Conservation (phyloP, 768 basidiomycete species). For the Kockovaella imperatae region DNA sequence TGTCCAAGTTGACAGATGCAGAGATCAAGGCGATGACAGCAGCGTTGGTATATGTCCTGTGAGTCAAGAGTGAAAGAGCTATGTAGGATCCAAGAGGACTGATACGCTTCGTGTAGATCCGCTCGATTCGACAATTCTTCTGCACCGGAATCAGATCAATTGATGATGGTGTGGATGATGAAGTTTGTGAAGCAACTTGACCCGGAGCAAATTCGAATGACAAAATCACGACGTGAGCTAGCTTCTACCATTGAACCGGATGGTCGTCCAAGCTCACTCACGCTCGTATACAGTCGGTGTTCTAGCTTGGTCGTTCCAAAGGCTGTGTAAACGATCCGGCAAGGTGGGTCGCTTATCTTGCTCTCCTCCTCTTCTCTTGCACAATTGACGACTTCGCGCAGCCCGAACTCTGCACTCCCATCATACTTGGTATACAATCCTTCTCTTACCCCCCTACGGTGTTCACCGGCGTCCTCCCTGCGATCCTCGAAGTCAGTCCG, state of each 20-base stretch:
- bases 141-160: background rate
- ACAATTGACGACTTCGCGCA: background rate
- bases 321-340: constrained; percentile 15
- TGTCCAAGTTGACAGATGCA: no score
- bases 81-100: background rate
- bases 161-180: background rate
- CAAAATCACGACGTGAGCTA: no score
- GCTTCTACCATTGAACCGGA: no score
- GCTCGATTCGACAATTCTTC: background rate
- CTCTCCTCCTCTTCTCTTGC: background rate
- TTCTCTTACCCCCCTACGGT: background rate
- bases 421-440: constrained; percentile 7
- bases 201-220: background rate
- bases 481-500: constrained; percentile 29
- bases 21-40: no score
- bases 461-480: constrained; percentile 21
- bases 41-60: constrained; percentile 28
- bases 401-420: constrained; percentile 10
- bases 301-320: constrained; percentile 10
- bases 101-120: background rate
- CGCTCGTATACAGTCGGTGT: background rate
- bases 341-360: constrained; percentile 15
- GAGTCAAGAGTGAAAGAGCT: constrained; percentile 1
- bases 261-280: no score
- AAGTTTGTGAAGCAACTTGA: background rate